A percentile compares a stretch with the other conserved stretches of the same genome.
These are phyloP conservation scores for Crucihimalaya himalaica DNA, from an alignment of 345 rosid species.

Conservation along the genomic window DNA sequence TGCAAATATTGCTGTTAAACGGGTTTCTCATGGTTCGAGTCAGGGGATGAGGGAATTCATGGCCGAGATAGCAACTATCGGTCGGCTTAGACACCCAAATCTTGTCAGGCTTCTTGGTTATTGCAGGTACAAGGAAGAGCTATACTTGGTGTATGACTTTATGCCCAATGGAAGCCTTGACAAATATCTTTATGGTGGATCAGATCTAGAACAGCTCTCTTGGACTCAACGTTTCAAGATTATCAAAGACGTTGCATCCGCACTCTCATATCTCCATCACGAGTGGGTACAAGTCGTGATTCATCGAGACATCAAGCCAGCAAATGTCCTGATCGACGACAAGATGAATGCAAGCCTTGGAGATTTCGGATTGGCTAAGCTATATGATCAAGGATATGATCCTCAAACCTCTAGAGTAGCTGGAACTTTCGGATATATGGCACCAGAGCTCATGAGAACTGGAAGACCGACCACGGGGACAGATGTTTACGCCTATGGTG, in stretches of 20 bases:
- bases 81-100: conserved; percentile 33
- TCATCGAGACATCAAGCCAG: conserved; percentile 50
- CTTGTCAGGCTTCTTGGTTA: conserved; percentile 48
- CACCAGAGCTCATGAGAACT: conserved; percentile 43
- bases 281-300: conserved; percentile 51
- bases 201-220: conserved; percentile 19
- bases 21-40: conserved; percentile 17
- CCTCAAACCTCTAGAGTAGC: conserved; percentile 42
- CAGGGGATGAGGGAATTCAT: conserved; percentile 33
- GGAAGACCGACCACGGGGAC: conserved; percentile 44
- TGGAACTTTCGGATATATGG: conserved; percentile 48
- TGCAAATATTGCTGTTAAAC: conserved; percentile 11
- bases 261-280: conserved; percentile 46
- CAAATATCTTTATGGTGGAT: conserved; percentile 34
- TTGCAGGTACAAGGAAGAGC: conserved; percentile 40
- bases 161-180: conserved; percentile 57
- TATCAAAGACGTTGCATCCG: conserved; percentile 44
- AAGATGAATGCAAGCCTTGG: conserved; percentile 47
- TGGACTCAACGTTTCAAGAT: conserved; percentile 46
- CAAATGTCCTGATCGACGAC: conserved; percentile 43
- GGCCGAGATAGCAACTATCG: conserved; percentile 32
- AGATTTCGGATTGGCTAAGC: conserved; percentile 48
- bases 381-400: conserved; percentile 39
- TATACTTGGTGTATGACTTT: conserved; percentile 49
- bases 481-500: conserved; percentile 44